These are phyloP conservation scores for Theobroma cacao DNA, from an alignment of 345 rosid genomes.

Conservation along the genomic window DNA sequence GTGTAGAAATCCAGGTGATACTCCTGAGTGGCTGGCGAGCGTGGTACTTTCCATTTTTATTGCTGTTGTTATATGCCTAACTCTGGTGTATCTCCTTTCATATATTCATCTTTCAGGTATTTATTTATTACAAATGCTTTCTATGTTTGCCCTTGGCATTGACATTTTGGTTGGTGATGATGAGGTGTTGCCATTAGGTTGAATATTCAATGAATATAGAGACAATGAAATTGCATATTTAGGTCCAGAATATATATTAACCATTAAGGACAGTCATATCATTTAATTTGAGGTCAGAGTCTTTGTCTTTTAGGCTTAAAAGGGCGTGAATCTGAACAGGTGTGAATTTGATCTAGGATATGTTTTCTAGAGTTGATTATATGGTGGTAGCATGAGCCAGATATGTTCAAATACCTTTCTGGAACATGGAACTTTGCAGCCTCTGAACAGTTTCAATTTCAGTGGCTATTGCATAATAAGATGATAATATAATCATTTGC, in stretches of 20 bases:
- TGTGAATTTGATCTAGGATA: background rate
- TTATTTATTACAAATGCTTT: slow-evolving; percentile 15
- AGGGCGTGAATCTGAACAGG: background rate
- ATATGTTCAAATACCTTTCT: background rate
- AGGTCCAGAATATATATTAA: background rate
- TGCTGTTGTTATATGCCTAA: slow-evolving; percentile 63
- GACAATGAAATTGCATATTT: background rate
- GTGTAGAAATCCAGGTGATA: slow-evolving; percentile 77
- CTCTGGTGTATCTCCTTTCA: slow-evolving; percentile 76
- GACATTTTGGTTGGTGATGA: background rate
- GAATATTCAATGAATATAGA: background rate
- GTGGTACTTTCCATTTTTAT: slow-evolving; percentile 48
- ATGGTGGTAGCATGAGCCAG: background rate
- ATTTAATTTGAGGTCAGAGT: background rate
- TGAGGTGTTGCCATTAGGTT: background rate
- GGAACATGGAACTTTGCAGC: too few relatives aligned
- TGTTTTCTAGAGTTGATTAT: background rate
- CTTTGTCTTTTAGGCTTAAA: background rate
- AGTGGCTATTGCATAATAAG: background rate
- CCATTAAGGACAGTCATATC: background rate
- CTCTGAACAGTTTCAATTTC: background rate
- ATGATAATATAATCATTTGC: background rate
- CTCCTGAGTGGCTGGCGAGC: slow-evolving; percentile 89
- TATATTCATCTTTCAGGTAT: slow-evolving; percentile 91
- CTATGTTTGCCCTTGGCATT: slow-evolving; percentile 1